A percentile compares a stretch with the other conserved stretches of the same genome.
phyloP scores from a whole-genome alignment of 345 rosid genomes.

The Brassica carinata region DNA sequence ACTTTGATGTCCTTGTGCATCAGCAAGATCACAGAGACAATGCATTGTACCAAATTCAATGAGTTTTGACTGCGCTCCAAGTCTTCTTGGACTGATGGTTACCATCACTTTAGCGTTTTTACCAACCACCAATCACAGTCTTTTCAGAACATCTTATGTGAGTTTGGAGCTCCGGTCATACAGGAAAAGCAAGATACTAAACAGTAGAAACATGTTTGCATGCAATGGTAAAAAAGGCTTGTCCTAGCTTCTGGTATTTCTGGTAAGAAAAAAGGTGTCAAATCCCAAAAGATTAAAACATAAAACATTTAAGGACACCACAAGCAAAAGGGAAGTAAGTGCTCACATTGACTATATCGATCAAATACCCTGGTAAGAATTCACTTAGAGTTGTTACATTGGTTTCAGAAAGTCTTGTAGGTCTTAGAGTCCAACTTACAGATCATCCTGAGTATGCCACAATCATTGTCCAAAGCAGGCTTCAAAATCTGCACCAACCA shows the following conservation, averaged over 20 bases:
- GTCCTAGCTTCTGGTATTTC: conserved; percentile 24
- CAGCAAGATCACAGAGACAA: too few relatives aligned
- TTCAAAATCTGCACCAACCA: conserved; percentile 49
- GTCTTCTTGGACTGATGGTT: background rate
- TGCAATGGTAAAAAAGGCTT: background rate
- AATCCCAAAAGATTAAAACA: background rate
- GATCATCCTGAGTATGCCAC: conserved; percentile 69
- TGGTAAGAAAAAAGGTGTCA: conserved; percentile 42
- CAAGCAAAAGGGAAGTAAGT: background rate
- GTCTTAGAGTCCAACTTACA: conserved; percentile 57
- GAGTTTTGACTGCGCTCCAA: background rate
- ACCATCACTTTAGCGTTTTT: background rate
- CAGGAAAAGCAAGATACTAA: too few relatives aligned
- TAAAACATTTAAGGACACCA: background rate
- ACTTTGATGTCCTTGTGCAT: conserved; percentile 29
- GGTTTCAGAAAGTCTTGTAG: conserved; percentile 67
- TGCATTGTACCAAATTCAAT: background rate
- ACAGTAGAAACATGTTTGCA: too few relatives aligned
- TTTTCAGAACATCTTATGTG: background rate
- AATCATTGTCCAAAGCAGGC: conserved; percentile 62
- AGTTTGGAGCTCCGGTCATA: background rate
- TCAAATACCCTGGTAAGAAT: conserved; percentile 59
- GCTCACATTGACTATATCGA: conserved; percentile 62
- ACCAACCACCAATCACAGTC: background rate
- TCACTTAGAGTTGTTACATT: conserved; percentile 51